Conservation (phyloP, 2,329 filamentous ascomycete species). For the Claviceps spartinae region DNA sequence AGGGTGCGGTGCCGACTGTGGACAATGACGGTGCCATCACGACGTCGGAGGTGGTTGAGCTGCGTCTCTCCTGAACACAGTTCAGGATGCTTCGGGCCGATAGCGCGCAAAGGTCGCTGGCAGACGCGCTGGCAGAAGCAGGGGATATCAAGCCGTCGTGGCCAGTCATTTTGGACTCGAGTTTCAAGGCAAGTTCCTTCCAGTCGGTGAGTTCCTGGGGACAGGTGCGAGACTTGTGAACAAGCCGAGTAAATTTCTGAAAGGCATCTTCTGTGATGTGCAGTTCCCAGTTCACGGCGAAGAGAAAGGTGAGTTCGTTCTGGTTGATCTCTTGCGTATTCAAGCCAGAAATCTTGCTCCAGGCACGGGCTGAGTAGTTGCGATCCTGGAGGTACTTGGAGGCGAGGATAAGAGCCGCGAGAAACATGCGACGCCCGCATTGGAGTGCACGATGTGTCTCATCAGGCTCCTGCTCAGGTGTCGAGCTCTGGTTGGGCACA, state of each 20-base stretch:
- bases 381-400: conserved; percentile 97
- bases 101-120: conserved; percentile 22
- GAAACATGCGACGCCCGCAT: conserved; percentile 94
- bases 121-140: conserved; percentile 15
- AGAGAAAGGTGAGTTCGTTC: conserved; percentile 85
- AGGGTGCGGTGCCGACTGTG: conserved; percentile 27
- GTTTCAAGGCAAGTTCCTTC: conserved; percentile 42
- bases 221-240: conserved; percentile 39
- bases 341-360: conserved; percentile 98
- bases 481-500: conserved; percentile 72
- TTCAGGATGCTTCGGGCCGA: conserved; percentile 32
- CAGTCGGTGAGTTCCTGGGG: conserved; percentile 40
- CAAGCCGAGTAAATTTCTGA: conserved; percentile 86
- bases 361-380: conserved; percentile 93
- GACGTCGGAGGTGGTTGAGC: conserved; percentile 22
- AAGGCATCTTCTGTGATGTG: conserved; percentile 85
- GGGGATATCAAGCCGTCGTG: conserved; percentile 35
- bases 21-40: conserved; percentile 26
- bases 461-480: conserved; percentile 61
- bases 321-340: conserved; percentile 89
- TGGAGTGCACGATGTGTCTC: conserved; percentile 72
- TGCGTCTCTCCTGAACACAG: conserved; percentile 24
- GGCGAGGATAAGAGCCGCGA: conserved; percentile 84
- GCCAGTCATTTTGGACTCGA: conserved; percentile 46
- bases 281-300: conserved; percentile 84